Conservation (phyloP, 331 rosid species). For the Malus hybrid region DNA sequence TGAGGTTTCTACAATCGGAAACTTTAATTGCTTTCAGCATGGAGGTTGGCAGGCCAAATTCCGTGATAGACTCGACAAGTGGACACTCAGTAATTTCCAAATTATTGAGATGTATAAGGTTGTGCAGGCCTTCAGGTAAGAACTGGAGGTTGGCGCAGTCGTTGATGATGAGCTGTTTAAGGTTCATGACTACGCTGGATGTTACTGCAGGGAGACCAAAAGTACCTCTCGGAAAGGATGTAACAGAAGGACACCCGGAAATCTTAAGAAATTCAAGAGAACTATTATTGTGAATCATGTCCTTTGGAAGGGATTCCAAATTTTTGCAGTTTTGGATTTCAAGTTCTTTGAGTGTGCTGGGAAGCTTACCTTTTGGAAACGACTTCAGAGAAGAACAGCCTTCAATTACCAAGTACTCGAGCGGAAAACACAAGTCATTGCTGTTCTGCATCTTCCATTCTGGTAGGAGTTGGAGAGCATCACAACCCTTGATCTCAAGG, state of each 20-base stretch:
- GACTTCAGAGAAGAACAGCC: slow-evolving; percentile 21
- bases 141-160: slow-evolving; percentile 12
- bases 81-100: slow-evolving; percentile 27
- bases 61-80: slow-evolving; percentile 12
- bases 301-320: slow-evolving; percentile 13
- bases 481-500: slow-evolving; percentile 24
- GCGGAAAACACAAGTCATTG: not conserved
- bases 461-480: slow-evolving; percentile 18
- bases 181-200: slow-evolving; percentile 4
- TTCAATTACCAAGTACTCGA: slow-evolving; percentile 26
- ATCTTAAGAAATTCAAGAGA: slow-evolving; percentile 18
- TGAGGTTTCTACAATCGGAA: slow-evolving; percentile 14
- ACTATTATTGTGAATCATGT: not conserved
- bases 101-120: slow-evolving; percentile 5
- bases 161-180: slow-evolving; percentile 19
- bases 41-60: slow-evolving; percentile 11
- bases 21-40: slow-evolving; percentile 7
- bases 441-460: slow-evolving; percentile 4
- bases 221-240: not conserved
- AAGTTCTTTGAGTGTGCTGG: slow-evolving; percentile 19
- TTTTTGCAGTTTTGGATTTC: slow-evolving; percentile 19
- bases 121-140: slow-evolving; percentile 21
- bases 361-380: slow-evolving; percentile 19
- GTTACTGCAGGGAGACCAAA: not conserved
- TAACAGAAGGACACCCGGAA: slow-evolving; percentile 4